Evolutionary conservation across 1,284 basidiomycete genomes (phyloP).

Genomic region (Stygiomarasmius scandens): DNA sequence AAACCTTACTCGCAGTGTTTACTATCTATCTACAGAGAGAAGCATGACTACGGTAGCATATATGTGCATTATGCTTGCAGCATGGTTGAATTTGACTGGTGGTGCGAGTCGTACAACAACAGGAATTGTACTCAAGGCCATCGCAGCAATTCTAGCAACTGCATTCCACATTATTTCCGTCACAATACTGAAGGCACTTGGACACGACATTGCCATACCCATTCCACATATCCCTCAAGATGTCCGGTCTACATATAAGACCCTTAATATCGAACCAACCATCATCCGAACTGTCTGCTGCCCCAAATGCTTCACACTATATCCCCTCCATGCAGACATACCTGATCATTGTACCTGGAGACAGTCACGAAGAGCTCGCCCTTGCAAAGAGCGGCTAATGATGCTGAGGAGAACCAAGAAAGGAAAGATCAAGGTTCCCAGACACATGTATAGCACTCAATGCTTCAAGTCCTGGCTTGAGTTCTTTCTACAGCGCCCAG

Average conservation of each 20-base stretch:
- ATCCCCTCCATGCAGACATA: constrained; percentile 12
- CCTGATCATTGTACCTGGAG: constrained; percentile 18
- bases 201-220: neutral
- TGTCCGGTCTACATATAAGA: constrained; percentile 18
- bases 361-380: constrained; percentile 13
- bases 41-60: neutral
- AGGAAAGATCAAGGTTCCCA: constrained; percentile 25
- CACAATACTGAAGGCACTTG: neutral
- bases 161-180: neutral
- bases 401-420: constrained; percentile 14
- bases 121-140: neutral
- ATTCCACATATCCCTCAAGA: constrained; percentile 13
- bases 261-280: constrained; percentile 24
- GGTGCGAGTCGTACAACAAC: constrained; percentile 5
- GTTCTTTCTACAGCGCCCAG: constrained; percentile 29
- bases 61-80: neutral
- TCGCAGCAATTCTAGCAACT: constrained; percentile 1
- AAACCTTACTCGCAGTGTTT: no score
- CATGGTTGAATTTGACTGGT: neutral
- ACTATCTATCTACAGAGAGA: neutral
- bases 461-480: constrained; percentile 33
- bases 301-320: constrained; percentile 28
- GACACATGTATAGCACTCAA: constrained; percentile 29
- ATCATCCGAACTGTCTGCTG: constrained; percentile 26
- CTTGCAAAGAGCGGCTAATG: constrained; percentile 26